phyloP scores from a whole-genome alignment of 352 stramenopile genomes.

The Sclerospora graminicola region DNA sequence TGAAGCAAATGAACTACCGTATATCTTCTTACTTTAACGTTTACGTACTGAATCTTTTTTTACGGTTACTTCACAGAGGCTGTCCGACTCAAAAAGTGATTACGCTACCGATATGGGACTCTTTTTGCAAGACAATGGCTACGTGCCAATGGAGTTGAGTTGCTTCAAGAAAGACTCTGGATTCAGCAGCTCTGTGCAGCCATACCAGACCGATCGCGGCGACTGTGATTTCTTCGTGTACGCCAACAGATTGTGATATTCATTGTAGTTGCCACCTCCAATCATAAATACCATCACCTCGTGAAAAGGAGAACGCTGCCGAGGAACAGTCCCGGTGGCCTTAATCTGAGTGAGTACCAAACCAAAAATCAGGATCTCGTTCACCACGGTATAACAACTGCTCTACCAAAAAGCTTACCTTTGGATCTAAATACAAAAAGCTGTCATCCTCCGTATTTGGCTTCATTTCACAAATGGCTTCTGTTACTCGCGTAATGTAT shows the following conservation, averaged over 20 bases:
- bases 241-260: conserved; percentile 81
- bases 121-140: background rate
- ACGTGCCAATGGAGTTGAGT: conserved; percentile 58
- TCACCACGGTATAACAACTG: too few relatives aligned
- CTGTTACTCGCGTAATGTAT: conserved; percentile 68
- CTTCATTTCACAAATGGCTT: conserved; percentile 75
- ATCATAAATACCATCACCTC: conserved; percentile 86
- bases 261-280: conserved; percentile 80
- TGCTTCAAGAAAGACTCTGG: conserved; percentile 85
- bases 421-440: conserved; percentile 82
- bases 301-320: conserved; percentile 68
- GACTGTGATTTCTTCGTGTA: conserved; percentile 65
- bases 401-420: conserved; percentile 38
- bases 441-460: conserved; percentile 75
- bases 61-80: too few relatives aligned
- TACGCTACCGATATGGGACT: too few relatives aligned
- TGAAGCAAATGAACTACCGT: too few relatives aligned
- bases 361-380: too few relatives aligned
- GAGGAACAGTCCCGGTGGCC: conserved; percentile 48
- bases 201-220: conserved; percentile 75
- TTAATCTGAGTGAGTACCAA: conserved; percentile 71
- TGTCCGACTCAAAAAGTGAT: too few relatives aligned
- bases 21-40: too few relatives aligned
- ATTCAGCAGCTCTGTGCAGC: conserved; percentile 84
- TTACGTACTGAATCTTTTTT: too few relatives aligned